A percentile compares a stretch with the other conserved stretches of the same genome.
Conservation (phyloP, 108 stramenopile species). For the Cyclotella kingstonii region DNA sequence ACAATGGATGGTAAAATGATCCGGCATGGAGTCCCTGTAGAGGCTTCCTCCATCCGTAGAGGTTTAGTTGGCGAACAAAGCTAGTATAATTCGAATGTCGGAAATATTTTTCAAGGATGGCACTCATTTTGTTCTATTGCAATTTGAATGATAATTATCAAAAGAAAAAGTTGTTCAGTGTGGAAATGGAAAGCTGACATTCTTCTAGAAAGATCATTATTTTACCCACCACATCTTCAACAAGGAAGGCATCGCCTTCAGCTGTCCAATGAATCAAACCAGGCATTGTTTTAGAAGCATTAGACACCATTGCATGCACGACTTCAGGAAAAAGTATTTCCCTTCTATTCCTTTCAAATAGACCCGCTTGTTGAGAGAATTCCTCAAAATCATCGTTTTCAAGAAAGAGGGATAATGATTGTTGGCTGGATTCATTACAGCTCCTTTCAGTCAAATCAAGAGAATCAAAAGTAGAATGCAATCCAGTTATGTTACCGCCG, state of each 20-base stretch:
- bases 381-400: neutral
- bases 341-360: neutral
- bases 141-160: neutral
- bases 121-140: neutral
- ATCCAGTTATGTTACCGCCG: neutral
- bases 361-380: neutral
- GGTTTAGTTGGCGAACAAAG: constrained; percentile 2
- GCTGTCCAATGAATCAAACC: constrained; percentile 5
- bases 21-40: neutral
- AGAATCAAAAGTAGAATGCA: neutral
- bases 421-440: neutral
- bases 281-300: neutral
- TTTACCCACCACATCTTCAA: neutral
- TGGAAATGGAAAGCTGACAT: neutral
- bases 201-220: neutral
- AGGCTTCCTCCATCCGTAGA: constrained; percentile 7
- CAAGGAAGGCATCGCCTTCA: neutral
- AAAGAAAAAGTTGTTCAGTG: neutral
- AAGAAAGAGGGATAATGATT: neutral
- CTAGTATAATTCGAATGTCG: neutral
- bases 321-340: neutral
- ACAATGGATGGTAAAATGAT: constrained; percentile 12
- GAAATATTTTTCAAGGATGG: constrained; percentile 3
- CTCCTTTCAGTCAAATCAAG: neutral
- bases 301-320: constrained; percentile 7